phyloP scores from a whole-genome alignment of 2,329 filamentous ascomycete species.

The Sporothrix phasma region DNA sequence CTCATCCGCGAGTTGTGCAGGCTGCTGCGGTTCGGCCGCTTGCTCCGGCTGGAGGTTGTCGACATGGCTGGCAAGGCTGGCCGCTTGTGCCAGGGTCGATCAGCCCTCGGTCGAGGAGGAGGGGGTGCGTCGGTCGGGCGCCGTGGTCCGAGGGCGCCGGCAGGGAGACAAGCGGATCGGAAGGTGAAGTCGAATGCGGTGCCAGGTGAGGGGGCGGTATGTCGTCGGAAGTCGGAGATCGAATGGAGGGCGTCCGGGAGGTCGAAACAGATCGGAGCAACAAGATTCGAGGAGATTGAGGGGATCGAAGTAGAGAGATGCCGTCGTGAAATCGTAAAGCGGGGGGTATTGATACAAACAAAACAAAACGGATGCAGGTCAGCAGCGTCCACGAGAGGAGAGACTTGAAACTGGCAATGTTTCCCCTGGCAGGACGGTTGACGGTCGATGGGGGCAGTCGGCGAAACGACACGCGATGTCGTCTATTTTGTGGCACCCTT shows the following conservation, averaged over 20 bases:
- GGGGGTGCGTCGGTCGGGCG: not conserved
- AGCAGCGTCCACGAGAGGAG: not conserved
- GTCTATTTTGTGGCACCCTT: conserved; percentile 1
- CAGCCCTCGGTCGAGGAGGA: not conserved
- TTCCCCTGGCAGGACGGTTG: not conserved
- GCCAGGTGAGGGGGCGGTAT: not conserved
- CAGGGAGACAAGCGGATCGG: not conserved
- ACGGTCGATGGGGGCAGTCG: not conserved
- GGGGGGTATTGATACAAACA: not conserved
- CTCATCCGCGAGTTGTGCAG: conserved; percentile 34
- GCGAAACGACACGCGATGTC: conserved; percentile 6
- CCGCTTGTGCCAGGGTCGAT: conserved; percentile 8
- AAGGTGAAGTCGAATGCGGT: not conserved
- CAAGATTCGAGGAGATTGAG: not conserved
- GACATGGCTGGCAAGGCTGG: conserved; percentile 33
- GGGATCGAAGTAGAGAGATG: not conserved
- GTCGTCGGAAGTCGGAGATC: not conserved
- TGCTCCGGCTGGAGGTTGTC: conserved; percentile 39
- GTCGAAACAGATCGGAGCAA: not conserved
- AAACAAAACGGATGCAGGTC: not conserved
- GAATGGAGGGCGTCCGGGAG: not conserved
- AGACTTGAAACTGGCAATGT: not conserved
- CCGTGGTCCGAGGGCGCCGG: not conserved
- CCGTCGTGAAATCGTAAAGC: not conserved
- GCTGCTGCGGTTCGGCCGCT: conserved; percentile 36